These are phyloP conservation scores for Populus hybrid DNA, from an alignment of 441 rosid genomes.

Conservation along the genomic window DNA sequence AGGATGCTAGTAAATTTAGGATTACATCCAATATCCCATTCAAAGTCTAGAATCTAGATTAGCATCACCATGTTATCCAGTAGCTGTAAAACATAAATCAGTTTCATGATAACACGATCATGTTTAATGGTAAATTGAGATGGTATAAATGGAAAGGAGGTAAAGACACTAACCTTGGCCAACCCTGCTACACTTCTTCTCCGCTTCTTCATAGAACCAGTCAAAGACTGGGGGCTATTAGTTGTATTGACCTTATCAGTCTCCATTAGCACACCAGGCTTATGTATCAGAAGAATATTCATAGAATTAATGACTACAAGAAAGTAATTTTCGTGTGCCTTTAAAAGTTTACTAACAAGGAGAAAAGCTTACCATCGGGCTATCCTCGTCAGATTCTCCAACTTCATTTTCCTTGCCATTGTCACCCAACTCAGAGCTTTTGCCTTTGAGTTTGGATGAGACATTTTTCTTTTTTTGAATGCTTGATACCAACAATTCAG, in stretches of 20 bases:
- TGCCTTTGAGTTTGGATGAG: slow-evolving; percentile 38
- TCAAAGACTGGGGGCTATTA: slow-evolving; percentile 43
- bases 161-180: slow-evolving; percentile 57
- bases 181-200: slow-evolving; percentile 70
- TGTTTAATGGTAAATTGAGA: neutral
- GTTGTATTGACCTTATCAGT: slow-evolving; percentile 31
- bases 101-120: slow-evolving; percentile 2
- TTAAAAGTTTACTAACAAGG: slow-evolving; percentile 7
- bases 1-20: neutral
- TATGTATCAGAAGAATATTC: slow-evolving; percentile 22
- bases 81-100: neutral
- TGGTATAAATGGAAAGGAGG: neutral
- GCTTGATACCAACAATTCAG: slow-evolving; percentile 29
- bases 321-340: neutral
- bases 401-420: slow-evolving; percentile 41
- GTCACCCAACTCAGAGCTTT: slow-evolving; percentile 44
- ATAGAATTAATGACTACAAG: neutral
- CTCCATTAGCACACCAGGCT: slow-evolving; percentile 35
- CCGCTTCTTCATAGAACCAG: slow-evolving; percentile 66
- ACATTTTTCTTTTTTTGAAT: slow-evolving; percentile 40
- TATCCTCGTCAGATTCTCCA: slow-evolving; percentile 45
- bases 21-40: neutral
- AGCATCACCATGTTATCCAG: neutral
- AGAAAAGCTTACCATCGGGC: slow-evolving; percentile 46
- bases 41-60: neutral